These are phyloP conservation scores for Verticillium longisporum DNA, from an alignment of 2,329 filamentous ascomycete genomes.

Conservation along the genomic window DNA sequence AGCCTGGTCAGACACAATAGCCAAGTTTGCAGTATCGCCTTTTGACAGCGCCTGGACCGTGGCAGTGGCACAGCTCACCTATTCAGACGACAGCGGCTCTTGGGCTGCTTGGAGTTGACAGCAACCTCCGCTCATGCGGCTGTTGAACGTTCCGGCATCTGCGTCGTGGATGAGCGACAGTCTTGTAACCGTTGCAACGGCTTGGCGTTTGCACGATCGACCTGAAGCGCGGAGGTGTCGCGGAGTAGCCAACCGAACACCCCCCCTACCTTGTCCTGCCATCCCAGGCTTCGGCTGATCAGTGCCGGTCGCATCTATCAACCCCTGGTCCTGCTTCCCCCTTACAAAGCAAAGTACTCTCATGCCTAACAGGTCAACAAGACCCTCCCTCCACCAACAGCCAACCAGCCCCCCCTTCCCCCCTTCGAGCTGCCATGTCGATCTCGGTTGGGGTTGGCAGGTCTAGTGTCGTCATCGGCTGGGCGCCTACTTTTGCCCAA, in stretches of 20 bases:
- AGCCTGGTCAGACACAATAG: not conserved
- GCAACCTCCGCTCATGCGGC: not conserved
- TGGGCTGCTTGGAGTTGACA: not conserved
- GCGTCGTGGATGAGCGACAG: not conserved
- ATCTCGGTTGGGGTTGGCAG: not conserved
- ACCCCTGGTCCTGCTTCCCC: not conserved
- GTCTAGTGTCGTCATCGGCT: not conserved
- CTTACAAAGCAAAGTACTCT: not conserved
- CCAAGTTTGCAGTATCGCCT: not conserved
- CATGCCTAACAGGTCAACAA: too few species aligned
- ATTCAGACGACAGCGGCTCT: not conserved
- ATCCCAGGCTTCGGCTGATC: not conserved
- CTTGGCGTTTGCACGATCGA: conserved; percentile 13
- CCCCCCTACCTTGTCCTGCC: not conserved
- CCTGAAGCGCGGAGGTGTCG: conserved; percentile 12
- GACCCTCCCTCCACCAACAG: too few species aligned
- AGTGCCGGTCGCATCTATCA: not conserved
- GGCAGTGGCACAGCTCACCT: not conserved
- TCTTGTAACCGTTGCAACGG: not conserved
- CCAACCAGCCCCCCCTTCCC: not conserved
- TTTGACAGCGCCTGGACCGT: not conserved
- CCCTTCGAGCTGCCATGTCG: not conserved
- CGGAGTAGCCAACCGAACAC: conserved; percentile 3
- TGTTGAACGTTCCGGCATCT: not conserved
- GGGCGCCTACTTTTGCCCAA: too few species aligned